A percentile compares a stretch with the other conserved stretches of the same genome.
phyloP scores from a whole-genome alignment of 2,329 filamentous ascomycete species.

The Aspergillus ruber region DNA sequence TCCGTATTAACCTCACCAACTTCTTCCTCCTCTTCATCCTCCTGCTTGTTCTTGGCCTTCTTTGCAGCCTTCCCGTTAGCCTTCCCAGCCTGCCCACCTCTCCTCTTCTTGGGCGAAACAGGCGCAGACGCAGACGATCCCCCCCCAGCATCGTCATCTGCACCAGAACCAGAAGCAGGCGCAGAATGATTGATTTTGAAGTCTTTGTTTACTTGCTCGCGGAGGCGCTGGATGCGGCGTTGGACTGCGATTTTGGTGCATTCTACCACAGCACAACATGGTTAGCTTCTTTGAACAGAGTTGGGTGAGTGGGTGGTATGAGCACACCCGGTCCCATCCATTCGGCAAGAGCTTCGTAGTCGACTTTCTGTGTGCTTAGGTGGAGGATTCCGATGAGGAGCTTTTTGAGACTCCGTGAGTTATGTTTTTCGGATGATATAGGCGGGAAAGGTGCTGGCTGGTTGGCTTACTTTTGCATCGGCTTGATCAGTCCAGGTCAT shows the following conservation, averaged over 20 bases:
- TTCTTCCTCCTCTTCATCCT: background rate
- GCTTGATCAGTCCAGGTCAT: constrained; percentile 21
- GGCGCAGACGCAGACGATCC: constrained; percentile 1
- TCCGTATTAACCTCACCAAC: constrained; percentile 1
- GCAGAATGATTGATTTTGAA: background rate
- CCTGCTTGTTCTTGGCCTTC: background rate
- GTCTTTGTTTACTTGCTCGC: constrained; percentile 8
- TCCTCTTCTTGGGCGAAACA: background rate
- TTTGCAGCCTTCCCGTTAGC: background rate
- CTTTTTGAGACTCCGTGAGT: background rate
- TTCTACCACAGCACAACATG: constrained; percentile 5
- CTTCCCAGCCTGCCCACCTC: constrained; percentile 1
- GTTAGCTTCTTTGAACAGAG: background rate
- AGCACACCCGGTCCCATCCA: constrained; percentile 6
- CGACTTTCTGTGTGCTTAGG: background rate
- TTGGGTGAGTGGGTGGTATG: background rate
- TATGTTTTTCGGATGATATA: background rate
- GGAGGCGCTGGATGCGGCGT: constrained; percentile 17
- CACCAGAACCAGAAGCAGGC: background rate
- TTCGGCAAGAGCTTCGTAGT: constrained; percentile 3
- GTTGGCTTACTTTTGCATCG: constrained; percentile 20
- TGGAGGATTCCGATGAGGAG: background rate
- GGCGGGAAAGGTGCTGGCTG: background rate
- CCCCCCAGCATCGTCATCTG: background rate
- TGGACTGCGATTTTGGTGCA: constrained; percentile 18